These are phyloP conservation scores for Boletales sp. DNA, from an alignment of 768 basidiomycete species.

Conservation along the genomic window DNA sequence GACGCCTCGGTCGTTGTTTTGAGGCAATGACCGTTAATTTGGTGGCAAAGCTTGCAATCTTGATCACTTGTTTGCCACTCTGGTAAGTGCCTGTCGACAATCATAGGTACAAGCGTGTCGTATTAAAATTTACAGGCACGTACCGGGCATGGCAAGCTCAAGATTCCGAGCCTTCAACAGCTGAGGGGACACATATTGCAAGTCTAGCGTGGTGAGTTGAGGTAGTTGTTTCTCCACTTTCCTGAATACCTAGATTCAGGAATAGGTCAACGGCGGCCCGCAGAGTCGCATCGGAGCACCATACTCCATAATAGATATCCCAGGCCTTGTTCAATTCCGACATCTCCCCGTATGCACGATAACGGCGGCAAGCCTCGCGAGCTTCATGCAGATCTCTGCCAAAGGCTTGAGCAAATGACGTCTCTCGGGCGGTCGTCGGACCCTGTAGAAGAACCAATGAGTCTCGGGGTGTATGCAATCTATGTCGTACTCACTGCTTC, in stretches of 20 bases:
- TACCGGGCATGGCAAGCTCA: constrained; percentile 95
- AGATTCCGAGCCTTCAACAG: constrained; percentile 85
- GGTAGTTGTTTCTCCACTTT: constrained; percentile 94
- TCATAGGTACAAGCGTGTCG: not conserved
- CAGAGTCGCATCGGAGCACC: constrained; percentile 18
- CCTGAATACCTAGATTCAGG: constrained; percentile 73
- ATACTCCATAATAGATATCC: constrained; percentile 95
- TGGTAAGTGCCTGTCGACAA: constrained; percentile 76
- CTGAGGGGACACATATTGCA: constrained; percentile 96
- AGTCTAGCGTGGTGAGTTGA: constrained; percentile 81
- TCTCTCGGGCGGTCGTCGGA: constrained; percentile 90
- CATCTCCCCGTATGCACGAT: constrained; percentile 80
- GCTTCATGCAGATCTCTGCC: constrained; percentile 91
- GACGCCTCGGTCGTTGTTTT: constrained; percentile 91
- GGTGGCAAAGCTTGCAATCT: constrained; percentile 79
- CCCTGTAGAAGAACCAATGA: constrained; percentile 49
- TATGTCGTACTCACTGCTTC: constrained; percentile 59
- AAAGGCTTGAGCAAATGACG: constrained; percentile 91
- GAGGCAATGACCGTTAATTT: constrained; percentile 93
- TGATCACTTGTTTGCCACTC: constrained; percentile 78
- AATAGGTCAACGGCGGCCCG: constrained; percentile 2
- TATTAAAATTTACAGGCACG: not conserved
- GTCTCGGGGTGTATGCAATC: not conserved
- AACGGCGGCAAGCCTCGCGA: constrained; percentile 84
- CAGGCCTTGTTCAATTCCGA: constrained; percentile 94